Percentiles rank a stretch among this genome's conserved stretches.
Evolutionary conservation across 305 asterid species (phyloP).

Genomic region (Striga hermonthica): DNA sequence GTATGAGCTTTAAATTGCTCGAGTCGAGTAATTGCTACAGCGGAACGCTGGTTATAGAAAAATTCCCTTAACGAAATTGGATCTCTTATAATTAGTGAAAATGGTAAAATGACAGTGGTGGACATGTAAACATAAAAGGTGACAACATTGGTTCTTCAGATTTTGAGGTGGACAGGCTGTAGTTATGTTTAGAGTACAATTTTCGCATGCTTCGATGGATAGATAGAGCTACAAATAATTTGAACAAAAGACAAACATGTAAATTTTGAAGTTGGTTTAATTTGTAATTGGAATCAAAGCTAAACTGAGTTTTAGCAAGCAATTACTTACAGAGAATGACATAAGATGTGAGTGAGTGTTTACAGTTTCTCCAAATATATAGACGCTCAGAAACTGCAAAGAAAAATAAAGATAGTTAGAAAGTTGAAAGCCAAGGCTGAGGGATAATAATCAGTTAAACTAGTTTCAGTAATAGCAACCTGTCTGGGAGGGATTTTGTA

Average conservation of each 20-base stretch:
- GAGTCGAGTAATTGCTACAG: neutral
- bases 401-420: too few species aligned
- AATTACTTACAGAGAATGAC: neutral
- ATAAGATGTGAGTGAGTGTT: too few species aligned
- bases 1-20: neutral
- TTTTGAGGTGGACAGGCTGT: too few species aligned
- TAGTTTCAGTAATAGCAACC: too few species aligned
- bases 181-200: too few species aligned
- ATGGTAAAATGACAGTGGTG: neutral
- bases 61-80: neutral
- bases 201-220: neutral
- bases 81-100: too few species aligned
- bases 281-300: neutral
- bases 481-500: too few species aligned
- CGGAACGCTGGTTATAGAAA: neutral
- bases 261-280: neutral
- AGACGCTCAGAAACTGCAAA: too few species aligned
- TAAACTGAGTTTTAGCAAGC: neutral
- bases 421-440: too few species aligned
- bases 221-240: neutral
- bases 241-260: neutral
- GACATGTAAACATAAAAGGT: neutral
- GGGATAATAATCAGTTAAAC: too few species aligned
- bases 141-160: neutral
- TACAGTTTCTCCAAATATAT: too few species aligned